Conservation (phyloP, 2,329 filamentous ascomycete genomes). For the Salinomyces thailandicus region DNA sequence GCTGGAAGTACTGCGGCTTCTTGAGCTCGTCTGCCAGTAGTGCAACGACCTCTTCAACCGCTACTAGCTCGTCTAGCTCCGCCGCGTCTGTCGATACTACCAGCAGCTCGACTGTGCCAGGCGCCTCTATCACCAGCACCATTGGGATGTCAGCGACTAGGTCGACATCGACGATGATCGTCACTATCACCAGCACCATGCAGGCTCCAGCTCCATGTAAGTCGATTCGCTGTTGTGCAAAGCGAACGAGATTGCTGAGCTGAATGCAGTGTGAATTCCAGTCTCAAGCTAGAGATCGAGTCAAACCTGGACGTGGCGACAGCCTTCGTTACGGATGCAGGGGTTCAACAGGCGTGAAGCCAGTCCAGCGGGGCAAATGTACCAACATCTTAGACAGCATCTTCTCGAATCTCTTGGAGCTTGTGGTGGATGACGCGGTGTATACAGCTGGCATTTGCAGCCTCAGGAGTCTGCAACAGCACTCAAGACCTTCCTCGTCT, state of each 20-base stretch:
- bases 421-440: too few species aligned
- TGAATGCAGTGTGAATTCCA: too few species aligned
- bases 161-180: neutral
- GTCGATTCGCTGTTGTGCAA: too few species aligned
- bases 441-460: too few species aligned
- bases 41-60: neutral
- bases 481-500: conserved; percentile 33
- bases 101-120: neutral
- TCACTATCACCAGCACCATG: neutral
- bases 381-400: neutral
- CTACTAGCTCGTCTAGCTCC: conserved; percentile 1
- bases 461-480: conserved; percentile 20
- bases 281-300: too few species aligned
- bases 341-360: too few species aligned
- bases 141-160: neutral
- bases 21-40: neutral
- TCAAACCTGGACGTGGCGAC: too few species aligned
- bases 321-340: too few species aligned
- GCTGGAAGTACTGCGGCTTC: conserved; percentile 10
- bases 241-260: too few species aligned
- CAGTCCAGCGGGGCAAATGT: too few species aligned
- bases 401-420: neutral
- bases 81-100: neutral
- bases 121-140: neutral
- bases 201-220: neutral